Evolutionary conservation across 2,329 filamentous ascomycete species (phyloP), one percentile per base, ranked within the genome.

Genomic region (Penicillium paneum): DNA sequence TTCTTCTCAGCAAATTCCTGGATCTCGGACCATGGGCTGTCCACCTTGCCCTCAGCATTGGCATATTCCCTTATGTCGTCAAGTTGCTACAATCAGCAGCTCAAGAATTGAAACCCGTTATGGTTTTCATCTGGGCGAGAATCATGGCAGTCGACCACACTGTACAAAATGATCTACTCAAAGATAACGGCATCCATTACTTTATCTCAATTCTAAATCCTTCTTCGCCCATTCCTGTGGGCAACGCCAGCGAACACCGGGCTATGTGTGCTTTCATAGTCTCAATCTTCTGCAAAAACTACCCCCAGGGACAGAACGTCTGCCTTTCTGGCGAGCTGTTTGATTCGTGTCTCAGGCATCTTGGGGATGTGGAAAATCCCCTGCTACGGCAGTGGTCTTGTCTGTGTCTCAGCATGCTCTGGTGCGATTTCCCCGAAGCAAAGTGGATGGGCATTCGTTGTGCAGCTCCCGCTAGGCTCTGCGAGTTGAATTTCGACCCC

Each of bases 231-330:
- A 87, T 97, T 46, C 91, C 91, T 0, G 88, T 96, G 21, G 86
- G 88, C 32, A 95, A 97, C 68, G 87, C 87, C 51, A 90, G 91
- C 63, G 94, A 97, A 75, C 94, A 99, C 77, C 91, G 95, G 68
- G 94, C 94, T 40, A 99, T 99, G 94, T 97, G 94, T 71, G 92
- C 94, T 1, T 99, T 99, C 70, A 96, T 99, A 58, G 84, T 97
- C 39, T 89, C 93, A 26, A 96, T 97, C 83, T 91, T 99, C 59
- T 99, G 94, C 83, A 96, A 94, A 70, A 89, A 89, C 60, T 96
- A 96, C 73, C 89, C 88, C 60, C 90, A 94, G 59, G 94, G 93
- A 2, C 92, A 97, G 72, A 88, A 88, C 47, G 92, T 96, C 11
- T 97, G 92, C 69, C 87, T 97, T 63, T 90, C 90, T 62, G 89